These are phyloP conservation scores for Apiospora aurea DNA, from an alignment of 2,329 filamentous ascomycete genomes.

Conservation along the genomic window DNA sequence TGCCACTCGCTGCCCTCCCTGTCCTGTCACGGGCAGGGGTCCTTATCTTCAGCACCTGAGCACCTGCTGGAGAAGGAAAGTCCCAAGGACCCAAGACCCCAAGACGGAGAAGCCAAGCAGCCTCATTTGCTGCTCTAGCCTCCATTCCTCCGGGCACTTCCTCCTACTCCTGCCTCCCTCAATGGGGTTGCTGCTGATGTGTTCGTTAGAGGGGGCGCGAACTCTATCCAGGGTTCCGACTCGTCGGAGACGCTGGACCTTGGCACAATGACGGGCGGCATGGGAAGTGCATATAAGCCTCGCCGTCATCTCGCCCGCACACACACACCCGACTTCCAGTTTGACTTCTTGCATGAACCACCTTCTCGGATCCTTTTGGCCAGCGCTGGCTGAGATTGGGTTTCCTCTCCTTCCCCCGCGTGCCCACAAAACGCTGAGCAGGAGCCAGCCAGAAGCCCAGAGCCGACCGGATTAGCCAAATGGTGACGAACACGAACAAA, in stretches of 20 bases:
- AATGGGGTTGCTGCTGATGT: neutral
- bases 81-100: neutral
- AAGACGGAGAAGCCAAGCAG: neutral
- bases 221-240: constrained; percentile 6
- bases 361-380: neutral
- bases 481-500: constrained; percentile 17
- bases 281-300: neutral
- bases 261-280: neutral
- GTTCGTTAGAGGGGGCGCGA: neutral
- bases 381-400: neutral
- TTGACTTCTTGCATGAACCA: constrained; percentile 4
- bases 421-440: neutral
- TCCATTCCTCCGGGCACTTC: neutral
- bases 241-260: neutral
- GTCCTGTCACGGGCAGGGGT: neutral
- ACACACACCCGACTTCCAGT: neutral
- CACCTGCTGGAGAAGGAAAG: neutral
- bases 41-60: neutral
- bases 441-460: neutral
- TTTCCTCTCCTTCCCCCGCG: neutral
- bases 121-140: neutral
- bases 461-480: constrained; percentile 3
- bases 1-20: neutral
- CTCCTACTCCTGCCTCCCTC: too few species aligned
- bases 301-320: neutral